These are phyloP conservation scores for Candida michaelii DNA, from an alignment of 805 yeast genomes.

Conservation along the genomic window DNA sequence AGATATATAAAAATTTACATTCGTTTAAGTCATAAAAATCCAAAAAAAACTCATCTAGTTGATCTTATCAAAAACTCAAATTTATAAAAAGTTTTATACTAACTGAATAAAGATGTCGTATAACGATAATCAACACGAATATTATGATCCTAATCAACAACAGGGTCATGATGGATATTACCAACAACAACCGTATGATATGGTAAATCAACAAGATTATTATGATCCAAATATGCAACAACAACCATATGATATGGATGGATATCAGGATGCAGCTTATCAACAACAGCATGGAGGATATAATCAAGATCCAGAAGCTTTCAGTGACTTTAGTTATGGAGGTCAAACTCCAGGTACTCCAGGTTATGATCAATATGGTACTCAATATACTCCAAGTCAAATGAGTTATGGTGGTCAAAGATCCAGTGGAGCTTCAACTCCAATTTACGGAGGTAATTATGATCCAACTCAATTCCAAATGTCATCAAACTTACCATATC, in stretches of 20 bases:
- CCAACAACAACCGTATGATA: conserved; percentile 29
- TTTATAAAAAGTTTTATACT: conserved; percentile 2
- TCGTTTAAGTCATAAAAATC: conserved; percentile 4
- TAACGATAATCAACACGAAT: conserved; percentile 50
- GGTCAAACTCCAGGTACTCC: conserved; percentile 54
- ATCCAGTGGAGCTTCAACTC: conserved; percentile 92
- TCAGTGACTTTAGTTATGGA: conserved; percentile 67
- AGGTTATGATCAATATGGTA: conserved; percentile 64
- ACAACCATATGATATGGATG: conserved; percentile 49
- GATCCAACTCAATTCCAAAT: conserved; percentile 64
- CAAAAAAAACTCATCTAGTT: background rate
- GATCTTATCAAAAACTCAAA: background rate
- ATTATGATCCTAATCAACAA: conserved; percentile 49
- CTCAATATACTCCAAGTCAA: conserved; percentile 82
- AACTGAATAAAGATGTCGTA: conserved; percentile 49
- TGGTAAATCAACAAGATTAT: conserved; percentile 42
- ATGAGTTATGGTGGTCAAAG: conserved; percentile 77
- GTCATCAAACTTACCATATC: conserved; percentile 91
- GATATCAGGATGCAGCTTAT: conserved; percentile 46
- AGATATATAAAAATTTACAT: conserved; percentile 1
- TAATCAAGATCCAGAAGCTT: conserved; percentile 58
- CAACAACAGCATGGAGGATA: conserved; percentile 36
- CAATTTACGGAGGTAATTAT: conserved; percentile 74
- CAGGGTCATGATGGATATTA: conserved; percentile 32
- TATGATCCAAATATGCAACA: conserved; percentile 47